These are phyloP conservation scores for Coleophoma eucalyptorum DNA, from an alignment of 2,329 filamentous ascomycete genomes.

Conservation along the genomic window DNA sequence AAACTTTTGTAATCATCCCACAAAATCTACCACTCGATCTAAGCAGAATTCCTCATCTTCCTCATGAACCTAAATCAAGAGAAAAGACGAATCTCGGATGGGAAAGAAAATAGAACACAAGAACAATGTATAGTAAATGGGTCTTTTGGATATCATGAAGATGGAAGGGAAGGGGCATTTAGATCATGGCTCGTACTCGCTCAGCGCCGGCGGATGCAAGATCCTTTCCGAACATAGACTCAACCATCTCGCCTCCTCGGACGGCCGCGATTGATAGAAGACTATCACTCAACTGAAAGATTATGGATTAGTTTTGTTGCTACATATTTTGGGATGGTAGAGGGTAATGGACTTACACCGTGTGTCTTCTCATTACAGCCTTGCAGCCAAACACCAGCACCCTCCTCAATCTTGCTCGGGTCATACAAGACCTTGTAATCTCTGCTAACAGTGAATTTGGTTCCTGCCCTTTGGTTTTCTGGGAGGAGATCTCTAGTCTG, in stretches of 20 bases:
- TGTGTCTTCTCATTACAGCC: constrained; percentile 89
- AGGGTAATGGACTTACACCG: constrained; percentile 59
- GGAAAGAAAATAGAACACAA: no score
- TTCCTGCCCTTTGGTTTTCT: background rate
- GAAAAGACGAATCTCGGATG: no score
- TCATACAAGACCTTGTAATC: constrained; percentile 76
- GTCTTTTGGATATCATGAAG: no score
- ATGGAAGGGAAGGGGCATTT: no score
- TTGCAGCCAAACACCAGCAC: constrained; percentile 83
- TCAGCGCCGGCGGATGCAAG: background rate
- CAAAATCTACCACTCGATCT: no score
- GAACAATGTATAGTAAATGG: no score
- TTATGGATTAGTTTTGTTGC: background rate
- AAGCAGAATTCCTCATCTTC: no score
- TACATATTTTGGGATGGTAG: background rate
- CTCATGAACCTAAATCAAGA: no score
- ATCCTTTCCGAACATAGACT: constrained; percentile 58
- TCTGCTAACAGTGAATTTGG: constrained; percentile 59
- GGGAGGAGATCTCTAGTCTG: constrained; percentile 64
- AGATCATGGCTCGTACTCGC: background rate
- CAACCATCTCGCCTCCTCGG: constrained; percentile 71
- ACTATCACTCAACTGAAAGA: constrained; percentile 64
- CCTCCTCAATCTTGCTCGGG: constrained; percentile 60
- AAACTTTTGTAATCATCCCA: no score
- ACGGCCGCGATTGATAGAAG: constrained; percentile 72